Evolutionary conservation across 2,329 filamentous ascomycete species (phyloP), one percentile per base, ranked within the genome.

Genomic region (Aspergillus brunneoviolaceus): DNA sequence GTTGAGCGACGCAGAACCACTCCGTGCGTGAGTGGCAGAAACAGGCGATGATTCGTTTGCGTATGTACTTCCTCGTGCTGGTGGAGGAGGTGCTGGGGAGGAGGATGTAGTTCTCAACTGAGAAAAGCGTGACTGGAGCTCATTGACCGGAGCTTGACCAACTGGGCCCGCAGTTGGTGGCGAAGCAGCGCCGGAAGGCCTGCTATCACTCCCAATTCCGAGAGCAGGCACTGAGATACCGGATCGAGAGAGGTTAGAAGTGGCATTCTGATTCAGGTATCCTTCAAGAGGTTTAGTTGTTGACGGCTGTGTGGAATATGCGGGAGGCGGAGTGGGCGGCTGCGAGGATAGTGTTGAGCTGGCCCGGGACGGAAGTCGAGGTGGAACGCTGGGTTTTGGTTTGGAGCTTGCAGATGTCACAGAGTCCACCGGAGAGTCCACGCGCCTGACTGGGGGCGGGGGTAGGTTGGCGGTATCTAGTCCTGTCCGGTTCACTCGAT

Each of bases 171-270:
- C 60, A 54, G 60, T 59, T 49, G 62, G 45, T 12, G 66, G 59
- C 10, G 65, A 61, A 56, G 63, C 14, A 66, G 71, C 62, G 68
- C 58, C 31, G 19, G 60, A 58, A 39, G 72, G 50, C 31, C 33
- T 57, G 76, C 51, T 70, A 33, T 60, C 60, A 55, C 66, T 65
- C 4, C 86, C 87, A 62, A 96, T 96, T 5, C 89, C 89, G 4
- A 96, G 80, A 0, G 84, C 89, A 0, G 92, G 89, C 0, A 96
- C 91, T 0, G 88, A 90, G 5, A 96, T 82, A 1, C 92, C 92
- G 1, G 90, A 88, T 42, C 86, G 84, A 11, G 87, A 85, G 9
- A 97, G 81, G 48, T 91, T 84, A 60, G 79, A 82, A 58, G 89
- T 73, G 5, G 91, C 88, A 5, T 81, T 84, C 66, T 84, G 81